Evolutionary conservation across 768 basidiomycete species (phyloP).

Genomic region (Podaxis carcinomalis): DNA sequence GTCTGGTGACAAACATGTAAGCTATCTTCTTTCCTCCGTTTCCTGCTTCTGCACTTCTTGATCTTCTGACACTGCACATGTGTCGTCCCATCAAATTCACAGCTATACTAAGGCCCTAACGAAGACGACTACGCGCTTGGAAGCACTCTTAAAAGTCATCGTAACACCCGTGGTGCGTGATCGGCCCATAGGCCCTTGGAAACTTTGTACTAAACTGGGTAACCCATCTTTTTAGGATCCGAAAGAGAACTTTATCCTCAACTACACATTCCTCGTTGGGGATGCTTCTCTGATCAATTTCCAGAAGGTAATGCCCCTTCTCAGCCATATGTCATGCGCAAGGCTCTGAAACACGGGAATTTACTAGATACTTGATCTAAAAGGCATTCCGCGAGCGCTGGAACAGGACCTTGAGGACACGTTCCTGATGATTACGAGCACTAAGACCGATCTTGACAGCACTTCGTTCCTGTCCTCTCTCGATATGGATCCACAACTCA

Average conservation of each 20-base stretch:
- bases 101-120: slow-evolving; percentile 83
- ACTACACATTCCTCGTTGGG: slow-evolving; percentile 91
- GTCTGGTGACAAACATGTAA: slow-evolving; percentile 51
- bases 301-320: slow-evolving; percentile 67
- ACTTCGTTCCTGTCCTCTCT: slow-evolving; percentile 91
- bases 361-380: slow-evolving; percentile 88
- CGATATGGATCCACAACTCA: slow-evolving; percentile 87
- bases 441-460: slow-evolving; percentile 80
- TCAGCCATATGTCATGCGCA: neutral
- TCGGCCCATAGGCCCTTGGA: neutral
- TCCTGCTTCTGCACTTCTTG: neutral
- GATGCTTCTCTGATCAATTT: slow-evolving; percentile 97
- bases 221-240: slow-evolving; percentile 59
- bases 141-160: slow-evolving; percentile 93
- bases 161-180: slow-evolving; percentile 81
- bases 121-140: slow-evolving; percentile 77
- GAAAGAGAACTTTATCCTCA: slow-evolving; percentile 89
- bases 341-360: neutral
- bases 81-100: neutral
- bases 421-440: slow-evolving; percentile 91
- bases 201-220: neutral
- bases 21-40: slow-evolving; percentile 11
- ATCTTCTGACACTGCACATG: slow-evolving; percentile 7
- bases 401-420: slow-evolving; percentile 90
- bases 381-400: slow-evolving; percentile 81